Percentiles rank a stretch among this genome's conserved stretches.
These are phyloP conservation scores for Flaveria ramosissima DNA, from an alignment of 129 eudicot genomes.

Conservation along the genomic window DNA sequence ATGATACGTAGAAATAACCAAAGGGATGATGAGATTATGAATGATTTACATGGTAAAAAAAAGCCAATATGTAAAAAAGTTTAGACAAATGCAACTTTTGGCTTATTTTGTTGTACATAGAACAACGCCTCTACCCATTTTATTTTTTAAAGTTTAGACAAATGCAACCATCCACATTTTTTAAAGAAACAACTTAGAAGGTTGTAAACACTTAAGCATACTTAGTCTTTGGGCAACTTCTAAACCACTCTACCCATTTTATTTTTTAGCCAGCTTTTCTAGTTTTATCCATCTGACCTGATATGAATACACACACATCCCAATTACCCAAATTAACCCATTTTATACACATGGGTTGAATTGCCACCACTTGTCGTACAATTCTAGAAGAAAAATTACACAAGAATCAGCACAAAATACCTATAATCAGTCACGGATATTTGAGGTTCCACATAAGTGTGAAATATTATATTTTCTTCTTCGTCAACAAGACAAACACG, in stretches of 20 bases:
- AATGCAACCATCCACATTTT: background rate
- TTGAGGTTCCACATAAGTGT: conserved; percentile 64
- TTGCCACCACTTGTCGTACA: background rate
- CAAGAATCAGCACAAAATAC: conserved; percentile 28
- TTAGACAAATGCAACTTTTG: too few relatives aligned
- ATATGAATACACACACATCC: background rate
- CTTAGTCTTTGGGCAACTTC: conserved; percentile 8
- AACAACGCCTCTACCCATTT: too few relatives aligned
- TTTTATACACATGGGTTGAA: background rate
- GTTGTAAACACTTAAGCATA: background rate
- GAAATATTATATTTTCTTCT: conserved; percentile 62
- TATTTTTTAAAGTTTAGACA: too few relatives aligned
- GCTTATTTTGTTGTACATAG: too few relatives aligned
- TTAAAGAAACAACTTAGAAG: background rate
- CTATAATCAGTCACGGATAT: conserved; percentile 64
- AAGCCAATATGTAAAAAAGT: too few relatives aligned
- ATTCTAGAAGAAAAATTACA: background rate
- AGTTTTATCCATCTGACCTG: too few relatives aligned
- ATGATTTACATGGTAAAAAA: too few relatives aligned
- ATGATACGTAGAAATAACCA: too few relatives aligned
- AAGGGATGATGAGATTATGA: too few relatives aligned
- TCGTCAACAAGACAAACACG: conserved; percentile 73
- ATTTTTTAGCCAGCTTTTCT: background rate
- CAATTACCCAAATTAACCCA: background rate
- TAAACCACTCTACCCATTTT: background rate